These are phyloP conservation scores for Spraguea lophii DNA, from an alignment of 371 early-diverging fungal species.

Conservation along the genomic window DNA sequence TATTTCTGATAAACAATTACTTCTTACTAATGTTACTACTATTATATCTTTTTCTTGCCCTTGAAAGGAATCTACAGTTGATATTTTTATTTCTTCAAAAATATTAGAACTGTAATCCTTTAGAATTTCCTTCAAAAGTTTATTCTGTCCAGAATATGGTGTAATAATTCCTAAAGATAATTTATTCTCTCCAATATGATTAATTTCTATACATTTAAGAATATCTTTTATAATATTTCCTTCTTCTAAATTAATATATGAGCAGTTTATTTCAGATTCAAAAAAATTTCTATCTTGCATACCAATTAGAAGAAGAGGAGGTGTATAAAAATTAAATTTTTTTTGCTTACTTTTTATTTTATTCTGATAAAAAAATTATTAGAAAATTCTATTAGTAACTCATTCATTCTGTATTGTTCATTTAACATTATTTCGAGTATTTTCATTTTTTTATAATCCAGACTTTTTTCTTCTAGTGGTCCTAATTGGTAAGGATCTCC, in stretches of 20 bases:
- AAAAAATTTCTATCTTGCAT: slow-evolving; percentile 9
- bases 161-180: slow-evolving; percentile 33
- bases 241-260: slow-evolving; percentile 11
- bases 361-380: slow-evolving; percentile 31
- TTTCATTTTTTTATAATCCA: slow-evolving; percentile 13
- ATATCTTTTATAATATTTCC: slow-evolving; percentile 3
- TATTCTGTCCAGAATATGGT: slow-evolving; percentile 35
- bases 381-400: slow-evolving; percentile 15
- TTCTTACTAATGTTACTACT: slow-evolving; percentile 67
- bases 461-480: slow-evolving; percentile 50
- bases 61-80: slow-evolving; percentile 91
- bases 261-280: slow-evolving; percentile 2
- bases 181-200: slow-evolving; percentile 1
- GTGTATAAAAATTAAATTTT: neutral
- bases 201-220: slow-evolving; percentile 4
- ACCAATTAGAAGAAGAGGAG: slow-evolving; percentile 24
- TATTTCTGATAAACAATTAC: slow-evolving; percentile 51
- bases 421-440: slow-evolving; percentile 17
- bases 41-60: slow-evolving; percentile 78
- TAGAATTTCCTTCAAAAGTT: neutral
- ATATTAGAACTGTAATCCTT: no score
- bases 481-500: slow-evolving; percentile 90
- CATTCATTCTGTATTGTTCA: slow-evolving; percentile 42
- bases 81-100: slow-evolving; percentile 65
- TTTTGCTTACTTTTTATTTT: slow-evolving; percentile 2